Percentiles rank a stretch among this genome's conserved stretches.
These are phyloP conservation scores for Spiraea crenata DNA, from an alignment of 331 rosid genomes.

Conservation along the genomic window DNA sequence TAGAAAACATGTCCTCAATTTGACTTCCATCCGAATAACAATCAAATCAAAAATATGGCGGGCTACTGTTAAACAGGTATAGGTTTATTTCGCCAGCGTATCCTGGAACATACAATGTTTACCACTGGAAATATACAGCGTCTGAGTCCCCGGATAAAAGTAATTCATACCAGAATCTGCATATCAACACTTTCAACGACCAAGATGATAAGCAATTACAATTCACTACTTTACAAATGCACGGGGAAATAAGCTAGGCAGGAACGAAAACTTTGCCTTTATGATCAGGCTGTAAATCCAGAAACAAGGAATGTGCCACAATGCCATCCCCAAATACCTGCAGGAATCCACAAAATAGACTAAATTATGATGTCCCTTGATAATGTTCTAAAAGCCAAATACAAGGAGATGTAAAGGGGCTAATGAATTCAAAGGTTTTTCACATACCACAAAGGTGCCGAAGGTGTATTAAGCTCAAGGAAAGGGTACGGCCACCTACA, in stretches of 20 bases:
- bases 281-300: constrained; percentile 52
- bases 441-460: constrained; percentile 72
- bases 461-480: constrained; percentile 62
- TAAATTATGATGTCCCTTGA: too few species aligned
- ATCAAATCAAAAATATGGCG: too few species aligned
- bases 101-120: too few species aligned
- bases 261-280: constrained; percentile 47
- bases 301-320: constrained; percentile 71
- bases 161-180: too few species aligned
- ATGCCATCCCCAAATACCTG: constrained; percentile 72
- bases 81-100: too few species aligned
- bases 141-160: too few species aligned
- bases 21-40: too few species aligned
- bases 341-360: background rate
- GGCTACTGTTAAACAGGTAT: too few species aligned
- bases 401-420: background rate
- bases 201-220: background rate
- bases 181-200: too few species aligned
- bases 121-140: too few species aligned
- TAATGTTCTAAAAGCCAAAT: too few species aligned
- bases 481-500: constrained; percentile 86
- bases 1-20: too few species aligned
- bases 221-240: constrained; percentile 37
- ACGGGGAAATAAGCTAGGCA: constrained; percentile 52
- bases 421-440: background rate